Percentiles rank a stretch among this genome's conserved stretches.
These are phyloP conservation scores for Rosa lucieae DNA, from an alignment of 306 rosid species.

Conservation along the genomic window DNA sequence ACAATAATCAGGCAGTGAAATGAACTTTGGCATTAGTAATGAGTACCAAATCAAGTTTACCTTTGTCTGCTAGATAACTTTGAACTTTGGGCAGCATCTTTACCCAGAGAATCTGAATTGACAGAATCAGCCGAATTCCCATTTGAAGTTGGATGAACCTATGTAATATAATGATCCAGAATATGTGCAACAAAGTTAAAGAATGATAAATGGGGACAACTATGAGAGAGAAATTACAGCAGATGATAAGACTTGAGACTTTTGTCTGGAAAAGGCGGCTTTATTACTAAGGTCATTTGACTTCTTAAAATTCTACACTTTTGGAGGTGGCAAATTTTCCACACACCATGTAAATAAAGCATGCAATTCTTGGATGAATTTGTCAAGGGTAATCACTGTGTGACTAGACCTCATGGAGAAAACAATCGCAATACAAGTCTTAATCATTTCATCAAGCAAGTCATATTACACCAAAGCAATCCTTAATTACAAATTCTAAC, in stretches of 20 bases:
- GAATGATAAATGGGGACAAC: not conserved
- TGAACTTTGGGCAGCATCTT: conserved; percentile 56
- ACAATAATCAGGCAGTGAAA: conserved; percentile 14
- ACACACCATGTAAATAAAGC: not conserved
- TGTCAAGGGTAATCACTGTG: not conserved
- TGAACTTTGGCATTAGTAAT: conserved; percentile 28
- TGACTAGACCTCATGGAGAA: not conserved
- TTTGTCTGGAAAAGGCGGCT: not conserved
- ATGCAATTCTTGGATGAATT: not conserved
- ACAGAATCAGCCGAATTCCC: conserved; percentile 47
- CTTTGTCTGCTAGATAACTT: conserved; percentile 54
- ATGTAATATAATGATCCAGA: conserved; percentile 33
- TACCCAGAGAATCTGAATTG: conserved; percentile 41
- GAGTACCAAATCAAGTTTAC: conserved; percentile 32
- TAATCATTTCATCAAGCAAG: not conserved
- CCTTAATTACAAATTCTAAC: not conserved
- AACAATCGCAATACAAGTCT: not conserved
- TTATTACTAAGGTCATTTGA: not conserved
- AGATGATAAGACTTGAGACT: not conserved
- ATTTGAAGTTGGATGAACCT: conserved; percentile 74
- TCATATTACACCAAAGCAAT: not conserved
- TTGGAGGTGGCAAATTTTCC: not conserved
- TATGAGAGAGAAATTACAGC: not conserved
- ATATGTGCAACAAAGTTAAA: conserved; percentile 17
- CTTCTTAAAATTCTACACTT: not conserved